phyloP scores from a whole-genome alignment of 108 stramenopile species.

The Cylindrotheca fusiformis region DNA sequence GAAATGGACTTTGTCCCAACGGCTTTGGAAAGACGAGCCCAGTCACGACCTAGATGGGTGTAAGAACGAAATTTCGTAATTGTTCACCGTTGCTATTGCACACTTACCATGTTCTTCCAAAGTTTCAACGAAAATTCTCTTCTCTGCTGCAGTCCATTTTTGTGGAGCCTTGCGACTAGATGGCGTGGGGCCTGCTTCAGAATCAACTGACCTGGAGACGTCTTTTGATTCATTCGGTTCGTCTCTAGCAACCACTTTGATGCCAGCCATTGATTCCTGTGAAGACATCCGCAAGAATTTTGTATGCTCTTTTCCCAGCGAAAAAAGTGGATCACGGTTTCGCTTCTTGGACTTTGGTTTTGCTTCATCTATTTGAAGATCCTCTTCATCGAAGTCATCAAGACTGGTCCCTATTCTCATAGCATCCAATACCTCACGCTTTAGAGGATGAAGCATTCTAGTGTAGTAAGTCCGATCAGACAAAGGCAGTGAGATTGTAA shows the following conservation, averaged over 20 bases:
- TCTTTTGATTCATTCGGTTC: conserved; percentile 6
- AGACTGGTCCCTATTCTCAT: conserved; percentile 38
- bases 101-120: conserved; percentile 68
- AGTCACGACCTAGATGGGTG: conserved; percentile 38
- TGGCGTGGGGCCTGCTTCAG: conserved; percentile 3
- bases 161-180: conserved; percentile 45
- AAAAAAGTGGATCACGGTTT: conserved; percentile 42
- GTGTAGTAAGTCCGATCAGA: conserved; percentile 59
- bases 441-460: conserved; percentile 64
- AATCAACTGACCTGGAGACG: conserved; percentile 8
- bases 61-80: too few species aligned
- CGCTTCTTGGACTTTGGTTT: conserved; percentile 31
- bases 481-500: conserved; percentile 62
- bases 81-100: too few species aligned
- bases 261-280: conserved; percentile 41
- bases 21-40: conserved; percentile 55
- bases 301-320: conserved; percentile 43
- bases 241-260: not conserved
- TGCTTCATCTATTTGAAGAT: conserved; percentile 27
- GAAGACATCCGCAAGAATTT: conserved; percentile 50
- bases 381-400: conserved; percentile 27
- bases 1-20: conserved; percentile 70
- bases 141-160: conserved; percentile 79
- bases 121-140: conserved; percentile 70
- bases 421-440: conserved; percentile 53